Percentiles rank a stretch among this genome's conserved stretches.
phyloP scores from a whole-genome alignment of 495 filamentous ascomycete genomes.

The Penicillium alfredii region DNA sequence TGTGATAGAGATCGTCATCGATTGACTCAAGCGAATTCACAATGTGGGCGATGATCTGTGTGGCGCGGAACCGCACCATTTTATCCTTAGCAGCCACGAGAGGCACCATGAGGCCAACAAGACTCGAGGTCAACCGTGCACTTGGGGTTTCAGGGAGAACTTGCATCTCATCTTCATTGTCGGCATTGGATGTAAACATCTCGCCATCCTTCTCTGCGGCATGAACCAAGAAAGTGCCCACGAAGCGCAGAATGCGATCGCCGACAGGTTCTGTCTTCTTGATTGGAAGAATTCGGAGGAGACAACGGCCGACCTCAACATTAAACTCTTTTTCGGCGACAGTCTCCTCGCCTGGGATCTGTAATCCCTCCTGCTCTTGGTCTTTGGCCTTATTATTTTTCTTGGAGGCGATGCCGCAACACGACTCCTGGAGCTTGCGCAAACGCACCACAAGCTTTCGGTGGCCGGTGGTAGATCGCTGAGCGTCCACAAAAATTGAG shows the following conservation, averaged over 20 bases:
- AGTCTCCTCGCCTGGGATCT: constrained; percentile 46
- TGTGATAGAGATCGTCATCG: constrained; percentile 81
- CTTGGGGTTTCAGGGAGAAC: constrained; percentile 73
- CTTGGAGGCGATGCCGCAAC: constrained; percentile 65
- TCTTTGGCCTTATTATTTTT: constrained; percentile 40
- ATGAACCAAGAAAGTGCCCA: constrained; percentile 76
- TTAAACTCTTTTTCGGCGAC: constrained; percentile 84
- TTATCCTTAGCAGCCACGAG: constrained; percentile 82
- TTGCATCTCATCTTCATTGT: constrained; percentile 46
- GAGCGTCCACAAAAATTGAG: constrained; percentile 77
- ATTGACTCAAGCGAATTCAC: constrained; percentile 85
- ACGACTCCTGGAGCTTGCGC: constrained; percentile 81
- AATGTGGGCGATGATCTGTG: constrained; percentile 83
- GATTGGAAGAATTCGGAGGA: constrained; percentile 73
- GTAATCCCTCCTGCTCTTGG: constrained; percentile 31
- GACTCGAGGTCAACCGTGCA: constrained; percentile 65
- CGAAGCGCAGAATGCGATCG: constrained; percentile 76
- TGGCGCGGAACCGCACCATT: constrained; percentile 80
- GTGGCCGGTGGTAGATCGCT: constrained; percentile 80
- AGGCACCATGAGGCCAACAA: constrained; percentile 63
- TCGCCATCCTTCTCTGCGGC: constrained; percentile 70
- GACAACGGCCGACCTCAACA: constrained; percentile 72
- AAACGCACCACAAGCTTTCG: constrained; percentile 81
- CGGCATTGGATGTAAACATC: constrained; percentile 35
- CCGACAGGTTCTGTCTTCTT: constrained; percentile 91